Percentiles rank a stretch among this genome's conserved stretches.
Conservation (phyloP, 2,329 filamentous ascomycete genomes). For the Fonsecaea pedrosoi region DNA sequence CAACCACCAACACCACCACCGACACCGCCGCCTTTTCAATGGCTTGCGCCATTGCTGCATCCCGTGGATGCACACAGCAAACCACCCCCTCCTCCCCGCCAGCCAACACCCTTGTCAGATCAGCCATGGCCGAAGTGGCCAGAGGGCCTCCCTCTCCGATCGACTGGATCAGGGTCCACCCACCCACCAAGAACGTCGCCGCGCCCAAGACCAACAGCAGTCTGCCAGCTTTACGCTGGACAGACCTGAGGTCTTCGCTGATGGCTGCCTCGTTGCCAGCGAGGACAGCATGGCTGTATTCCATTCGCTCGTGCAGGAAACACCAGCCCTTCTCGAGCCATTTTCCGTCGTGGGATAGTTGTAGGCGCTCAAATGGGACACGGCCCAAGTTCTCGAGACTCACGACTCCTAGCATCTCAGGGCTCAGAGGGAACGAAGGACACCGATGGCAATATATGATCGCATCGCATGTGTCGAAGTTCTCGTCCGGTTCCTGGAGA, state of each 20-base stretch:
- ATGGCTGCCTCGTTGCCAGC: conserved; percentile 5
- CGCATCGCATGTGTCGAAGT: not conserved
- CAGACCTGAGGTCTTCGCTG: conserved; percentile 3
- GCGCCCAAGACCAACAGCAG: conserved; percentile 24
- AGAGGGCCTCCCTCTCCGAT: conserved; percentile 27
- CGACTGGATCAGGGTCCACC: conserved; percentile 32
- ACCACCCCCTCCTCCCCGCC: conserved; percentile 19
- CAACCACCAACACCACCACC: conserved; percentile 19
- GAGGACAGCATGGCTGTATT: conserved; percentile 31
- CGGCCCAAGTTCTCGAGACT: not conserved
- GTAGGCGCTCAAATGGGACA: conserved; percentile 25
- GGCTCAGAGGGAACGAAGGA: conserved; percentile 24
- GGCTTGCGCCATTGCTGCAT: conserved; percentile 28
- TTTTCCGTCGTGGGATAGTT: conserved; percentile 13
- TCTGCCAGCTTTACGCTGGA: conserved; percentile 29
- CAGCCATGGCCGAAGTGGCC: conserved; percentile 28
- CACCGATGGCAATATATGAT: conserved; percentile 7
- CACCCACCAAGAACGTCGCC: conserved; percentile 28
- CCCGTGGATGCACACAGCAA: conserved; percentile 26
- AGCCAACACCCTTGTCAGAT: conserved; percentile 25
- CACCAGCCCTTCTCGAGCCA: conserved; percentile 34
- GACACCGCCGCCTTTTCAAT: conserved; percentile 25
- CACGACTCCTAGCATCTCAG: conserved; percentile 8
- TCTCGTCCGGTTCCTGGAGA: conserved; percentile 12
- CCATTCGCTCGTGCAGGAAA: conserved; percentile 23